Conservation (phyloP, 2,329 filamentous ascomycete species). For the Fusarium sp. region DNA sequence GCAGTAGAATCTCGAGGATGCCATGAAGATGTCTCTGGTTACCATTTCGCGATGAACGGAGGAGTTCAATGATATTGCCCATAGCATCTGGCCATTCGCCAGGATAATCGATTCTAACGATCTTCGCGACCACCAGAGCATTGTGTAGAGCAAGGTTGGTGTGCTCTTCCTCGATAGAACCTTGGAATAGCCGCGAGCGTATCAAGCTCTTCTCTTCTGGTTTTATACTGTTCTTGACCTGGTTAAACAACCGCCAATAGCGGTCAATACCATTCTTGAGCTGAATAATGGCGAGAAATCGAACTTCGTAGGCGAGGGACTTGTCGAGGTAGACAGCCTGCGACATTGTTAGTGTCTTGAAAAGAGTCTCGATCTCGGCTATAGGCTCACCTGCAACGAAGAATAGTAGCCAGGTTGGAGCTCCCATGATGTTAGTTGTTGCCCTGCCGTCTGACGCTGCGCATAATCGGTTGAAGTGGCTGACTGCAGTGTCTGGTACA, state of each 20-base stretch:
- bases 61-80: slow-evolving; percentile 67
- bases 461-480: slow-evolving; percentile 70
- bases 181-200: slow-evolving; percentile 76
- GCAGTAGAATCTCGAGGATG: slow-evolving; percentile 78
- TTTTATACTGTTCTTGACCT: slow-evolving; percentile 70
- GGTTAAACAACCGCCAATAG: slow-evolving; percentile 79
- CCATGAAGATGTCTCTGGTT: slow-evolving; percentile 75
- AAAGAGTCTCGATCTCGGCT: background rate
- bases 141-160: slow-evolving; percentile 84
- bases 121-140: slow-evolving; percentile 86
- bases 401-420: slow-evolving; percentile 71
- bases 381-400: slow-evolving; percentile 67
- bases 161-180: slow-evolving; percentile 80
- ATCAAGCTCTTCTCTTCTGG: slow-evolving; percentile 81
- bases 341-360: slow-evolving; percentile 17
- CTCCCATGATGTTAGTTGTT: slow-evolving; percentile 79
- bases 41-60: slow-evolving; percentile 62
- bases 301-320: slow-evolving; percentile 77
- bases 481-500: slow-evolving; percentile 70
- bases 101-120: slow-evolving; percentile 89
- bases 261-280: slow-evolving; percentile 97
- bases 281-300: slow-evolving; percentile 91
- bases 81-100: slow-evolving; percentile 79
- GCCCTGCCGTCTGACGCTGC: slow-evolving; percentile 72
- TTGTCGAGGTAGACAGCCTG: slow-evolving; percentile 85